Base-by-base conservation (phyloP, 768 basidiomycete species). In the Crucibulum laeve region DNA sequence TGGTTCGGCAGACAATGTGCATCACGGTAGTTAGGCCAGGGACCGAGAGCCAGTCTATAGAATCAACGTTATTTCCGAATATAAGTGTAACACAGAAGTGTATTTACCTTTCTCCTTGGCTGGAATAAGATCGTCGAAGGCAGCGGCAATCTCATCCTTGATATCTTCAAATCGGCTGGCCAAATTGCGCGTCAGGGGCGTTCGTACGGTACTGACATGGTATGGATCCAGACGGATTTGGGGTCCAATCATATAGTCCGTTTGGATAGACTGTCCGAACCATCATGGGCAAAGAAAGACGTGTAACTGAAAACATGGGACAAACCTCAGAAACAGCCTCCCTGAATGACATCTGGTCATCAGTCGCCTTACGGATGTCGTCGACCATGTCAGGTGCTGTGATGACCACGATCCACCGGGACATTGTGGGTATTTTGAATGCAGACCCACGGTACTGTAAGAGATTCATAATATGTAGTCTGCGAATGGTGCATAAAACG, bases 41-140 rank as follows among this genome's bases (percentile, higher is more conserved):
- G 1, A 73, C 38, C 6, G 43, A 48, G 19, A 53, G 54, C 73
- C 73, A 74, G 14, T 68, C 70, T 70, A 10, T 37, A 4, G 28
- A 13, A 24, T 17, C n/a, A 25, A 19, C 3, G 24, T 0, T 22
- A 8, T n/a, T 26, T 32, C 11, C 35, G 11, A 18, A 40, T 2
- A 36, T 1, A 18, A 36, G 7, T 30, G 14, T 15, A 42, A 11
- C 5, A 8, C 11, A 15, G 8, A 5, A 42, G 14, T 5, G 8
- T 36, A 19, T 11, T 7, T 38, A 46, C 53, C 48, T 4, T 48
- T 35, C n/a, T 42, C 47, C 10, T 35, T 35, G 4, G 46, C 44
- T 13, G 54, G 54, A 13, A 75, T 57, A 10, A 56, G 40, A 1
- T 69, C 68, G 1, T 53, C 46, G 34, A 74, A 62, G 1, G 71